Base-by-base conservation (phyloP, 768 basidiomycete species). In the Rhizopogon rudus region DNA sequence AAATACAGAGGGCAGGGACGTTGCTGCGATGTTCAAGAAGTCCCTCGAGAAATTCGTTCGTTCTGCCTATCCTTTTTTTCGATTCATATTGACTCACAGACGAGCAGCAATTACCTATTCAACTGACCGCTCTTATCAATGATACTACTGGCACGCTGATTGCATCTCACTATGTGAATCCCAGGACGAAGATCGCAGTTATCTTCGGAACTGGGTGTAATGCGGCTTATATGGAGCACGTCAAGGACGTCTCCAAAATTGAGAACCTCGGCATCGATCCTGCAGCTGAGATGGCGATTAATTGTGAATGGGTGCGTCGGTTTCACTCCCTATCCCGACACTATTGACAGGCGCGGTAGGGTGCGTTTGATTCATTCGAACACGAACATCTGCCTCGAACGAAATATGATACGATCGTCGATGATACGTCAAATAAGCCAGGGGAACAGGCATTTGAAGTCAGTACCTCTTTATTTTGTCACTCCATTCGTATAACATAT, bases 171-270 rank as follows among this genome's bases (percentile, higher is more conserved):
- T 99, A 99, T 63, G 94, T 98, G 59, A 91, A 91, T 67, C 88
- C 93, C 0, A 76, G 67, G 63, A 95, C 96, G 40, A 91, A 90
- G 68, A 95, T 98, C 63, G 97, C 93, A 1, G 88, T 90, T 65
- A 98, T 99, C 64, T 96, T 98, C 64, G 97, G 97, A 40, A 99
- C 97, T 6, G 97, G 97, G 0, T 98, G 95, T 68, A 98, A 98
- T 68, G 96, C 96, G 0, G 96, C 96, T 6, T 98, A 98, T 67
- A 95, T 97, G 92, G 96, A 99, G 68, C 83, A 85, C 55, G 82
- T 93, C 14, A 79, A 76, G 41, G 83, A 87, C 62, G 94, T 98
- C 48, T 82, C 88, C 40, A 99, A 99, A 78, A 83, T 98, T 59
- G 77, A 80, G 46, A 60, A 83, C 51, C 71, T 94, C n/a, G 86